Percentiles rank a stretch among this genome's conserved stretches.
Conservation (phyloP, 495 filamentous ascomycete genomes). For the Aspergillus homomorphus region DNA sequence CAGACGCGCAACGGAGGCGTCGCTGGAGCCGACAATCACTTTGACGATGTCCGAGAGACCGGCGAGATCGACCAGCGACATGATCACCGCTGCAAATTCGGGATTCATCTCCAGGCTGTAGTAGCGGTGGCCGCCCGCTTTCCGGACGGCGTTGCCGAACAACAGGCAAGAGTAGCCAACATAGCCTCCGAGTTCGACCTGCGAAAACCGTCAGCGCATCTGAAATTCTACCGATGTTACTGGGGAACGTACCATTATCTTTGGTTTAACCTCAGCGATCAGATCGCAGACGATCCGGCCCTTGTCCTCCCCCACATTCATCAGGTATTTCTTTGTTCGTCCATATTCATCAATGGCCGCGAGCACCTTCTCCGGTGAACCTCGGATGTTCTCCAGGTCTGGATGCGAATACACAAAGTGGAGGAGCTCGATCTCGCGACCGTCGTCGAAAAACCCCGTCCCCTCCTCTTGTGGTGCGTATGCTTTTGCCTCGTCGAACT, state of each 20-base stretch:
- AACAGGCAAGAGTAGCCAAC: slow-evolving; percentile 65
- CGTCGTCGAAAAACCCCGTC: slow-evolving; percentile 42
- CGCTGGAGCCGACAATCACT: slow-evolving; percentile 60
- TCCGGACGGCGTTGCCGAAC: slow-evolving; percentile 54
- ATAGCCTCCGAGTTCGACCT: slow-evolving; percentile 62
- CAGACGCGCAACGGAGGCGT: slow-evolving; percentile 48
- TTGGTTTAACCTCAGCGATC: slow-evolving; percentile 41
- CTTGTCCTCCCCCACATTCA: slow-evolving; percentile 70
- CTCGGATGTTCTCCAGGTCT: slow-evolving; percentile 46
- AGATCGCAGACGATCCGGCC: slow-evolving; percentile 54
- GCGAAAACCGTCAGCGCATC: not conserved
- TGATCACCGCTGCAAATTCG: slow-evolving; percentile 59
- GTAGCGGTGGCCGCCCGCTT: slow-evolving; percentile 52
- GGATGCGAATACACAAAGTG: slow-evolving; percentile 56
- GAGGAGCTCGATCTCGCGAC: slow-evolving; percentile 63
- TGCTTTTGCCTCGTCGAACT: not conserved
- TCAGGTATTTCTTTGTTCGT: slow-evolving; percentile 52
- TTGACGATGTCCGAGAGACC: slow-evolving; percentile 61
- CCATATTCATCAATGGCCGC: slow-evolving; percentile 63
- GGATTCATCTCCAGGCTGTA: slow-evolving; percentile 62
- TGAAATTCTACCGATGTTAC: not conserved
- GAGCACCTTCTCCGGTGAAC: slow-evolving; percentile 55
- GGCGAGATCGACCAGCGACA: slow-evolving; percentile 57
- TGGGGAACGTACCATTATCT: slow-evolving; percentile 42
- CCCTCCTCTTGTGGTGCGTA: not conserved